phyloP scores from a whole-genome alignment of 2,329 filamentous ascomycete genomes.

The Mycosphaerella sp. region DNA sequence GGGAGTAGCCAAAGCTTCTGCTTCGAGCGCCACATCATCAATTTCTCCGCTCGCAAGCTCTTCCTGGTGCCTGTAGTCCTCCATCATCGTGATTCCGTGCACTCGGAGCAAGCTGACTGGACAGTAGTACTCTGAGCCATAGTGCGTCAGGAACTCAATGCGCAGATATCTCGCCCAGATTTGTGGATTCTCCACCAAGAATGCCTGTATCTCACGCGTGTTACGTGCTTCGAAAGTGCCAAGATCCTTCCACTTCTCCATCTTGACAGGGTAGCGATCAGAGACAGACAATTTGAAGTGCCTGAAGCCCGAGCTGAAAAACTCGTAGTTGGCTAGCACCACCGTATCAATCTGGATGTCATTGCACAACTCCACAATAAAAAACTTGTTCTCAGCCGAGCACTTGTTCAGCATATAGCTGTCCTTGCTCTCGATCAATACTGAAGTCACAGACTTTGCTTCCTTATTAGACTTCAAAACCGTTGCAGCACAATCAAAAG shows the following conservation, averaged over 20 bases:
- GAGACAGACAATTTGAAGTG: conserved; percentile 88
- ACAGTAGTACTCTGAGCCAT: conserved; percentile 95
- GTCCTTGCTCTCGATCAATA: conserved; percentile 95
- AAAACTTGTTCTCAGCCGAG: conserved; percentile 77
- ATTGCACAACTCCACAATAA: conserved; percentile 90
- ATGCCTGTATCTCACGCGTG: conserved; percentile 87
- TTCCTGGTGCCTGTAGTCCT: conserved; percentile 84
- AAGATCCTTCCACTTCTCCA: conserved; percentile 83
- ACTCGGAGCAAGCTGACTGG: conserved; percentile 84
- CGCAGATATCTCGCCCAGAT: conserved; percentile 94
- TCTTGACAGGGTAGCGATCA: conserved; percentile 87
- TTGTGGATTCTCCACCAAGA: conserved; percentile 85
- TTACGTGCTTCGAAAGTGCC: conserved; percentile 89
- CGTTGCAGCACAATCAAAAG: conserved; percentile 92
- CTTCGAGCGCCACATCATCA: conserved; percentile 45
- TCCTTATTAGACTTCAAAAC: conserved; percentile 83
- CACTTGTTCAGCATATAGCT: conserved; percentile 97
- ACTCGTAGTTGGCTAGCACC: conserved; percentile 97
- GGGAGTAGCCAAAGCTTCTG: conserved; percentile 15
- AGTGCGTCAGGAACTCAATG: conserved; percentile 87
- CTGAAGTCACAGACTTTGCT: conserved; percentile 79
- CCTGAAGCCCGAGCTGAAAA: conserved; percentile 95
- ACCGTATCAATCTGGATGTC: conserved; percentile 83
- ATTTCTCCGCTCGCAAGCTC: conserved; percentile 54
- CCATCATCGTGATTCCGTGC: conserved; percentile 88